Percentiles rank a stretch among this genome's conserved stretches.
Conservation (phyloP, 2,329 filamentous ascomycete genomes). For the Juglanconis sp. region DNA sequence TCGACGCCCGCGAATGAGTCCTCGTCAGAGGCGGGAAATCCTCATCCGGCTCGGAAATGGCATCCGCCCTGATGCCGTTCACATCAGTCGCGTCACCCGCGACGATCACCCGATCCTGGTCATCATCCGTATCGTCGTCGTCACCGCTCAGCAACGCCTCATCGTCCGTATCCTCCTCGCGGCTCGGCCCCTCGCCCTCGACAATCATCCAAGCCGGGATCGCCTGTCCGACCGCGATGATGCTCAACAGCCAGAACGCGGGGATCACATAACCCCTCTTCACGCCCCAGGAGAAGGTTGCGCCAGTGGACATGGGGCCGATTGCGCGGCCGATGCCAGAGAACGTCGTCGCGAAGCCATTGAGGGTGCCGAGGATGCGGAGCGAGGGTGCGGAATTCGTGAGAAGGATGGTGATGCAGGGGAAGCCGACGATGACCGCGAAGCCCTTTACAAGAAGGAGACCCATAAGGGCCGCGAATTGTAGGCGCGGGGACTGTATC, state of each 20-base stretch:
- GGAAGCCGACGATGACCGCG: constrained; percentile 79
- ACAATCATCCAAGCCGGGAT: constrained; percentile 72
- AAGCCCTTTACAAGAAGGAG: constrained; percentile 74
- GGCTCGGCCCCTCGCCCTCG: constrained; percentile 66
- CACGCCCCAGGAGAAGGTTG: constrained; percentile 72
- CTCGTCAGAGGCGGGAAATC: constrained; percentile 3
- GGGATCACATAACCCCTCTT: constrained; percentile 72
- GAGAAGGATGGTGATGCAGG: constrained; percentile 82
- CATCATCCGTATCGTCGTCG: constrained; percentile 28
- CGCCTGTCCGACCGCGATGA: constrained; percentile 61
- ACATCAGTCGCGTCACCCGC: constrained; percentile 13
- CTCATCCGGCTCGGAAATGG: not conserved
- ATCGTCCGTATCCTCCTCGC: constrained; percentile 28
- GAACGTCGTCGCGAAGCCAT: constrained; percentile 83
- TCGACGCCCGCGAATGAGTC: constrained; percentile 5
- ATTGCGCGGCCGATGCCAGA: constrained; percentile 75
- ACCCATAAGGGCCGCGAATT: constrained; percentile 60
- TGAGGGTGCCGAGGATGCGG: constrained; percentile 78
- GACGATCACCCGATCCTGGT: constrained; percentile 19
- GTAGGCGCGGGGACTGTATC: constrained; percentile 41
- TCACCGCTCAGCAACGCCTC: constrained; percentile 29
- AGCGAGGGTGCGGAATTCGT: constrained; percentile 81
- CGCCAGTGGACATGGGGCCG: constrained; percentile 73
- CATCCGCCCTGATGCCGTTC: not conserved
- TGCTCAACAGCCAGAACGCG: constrained; percentile 76